Evolutionary conservation across 139 green algal genomes (phyloP).

Genomic region (Volvox africanus): DNA sequence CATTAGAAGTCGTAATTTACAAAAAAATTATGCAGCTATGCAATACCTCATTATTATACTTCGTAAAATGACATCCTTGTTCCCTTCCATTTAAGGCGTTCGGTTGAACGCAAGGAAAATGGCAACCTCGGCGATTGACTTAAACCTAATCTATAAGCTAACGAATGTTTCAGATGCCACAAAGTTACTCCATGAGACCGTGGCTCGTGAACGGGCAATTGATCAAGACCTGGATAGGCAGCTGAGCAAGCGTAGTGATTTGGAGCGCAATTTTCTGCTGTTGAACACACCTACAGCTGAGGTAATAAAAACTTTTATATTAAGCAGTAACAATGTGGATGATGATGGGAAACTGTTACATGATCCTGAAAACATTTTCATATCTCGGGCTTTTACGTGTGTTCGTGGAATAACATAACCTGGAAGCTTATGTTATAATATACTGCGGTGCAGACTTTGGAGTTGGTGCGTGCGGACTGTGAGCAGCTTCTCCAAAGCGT

Average conservation of each 20-base stretch:
- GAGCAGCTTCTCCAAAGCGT: conserved; percentile 81
- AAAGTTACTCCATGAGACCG: conserved; percentile 83
- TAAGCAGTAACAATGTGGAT: too few relatives aligned
- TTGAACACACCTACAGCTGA: conserved; percentile 74
- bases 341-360: background rate
- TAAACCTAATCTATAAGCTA: conserved; percentile 61
- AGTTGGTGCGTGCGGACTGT: conserved; percentile 83
- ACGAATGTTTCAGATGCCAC: conserved; percentile 80
- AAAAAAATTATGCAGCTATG: too few relatives aligned
- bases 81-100: too few relatives aligned
- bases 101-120: conserved; percentile 6
- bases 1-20: too few relatives aligned
- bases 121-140: background rate
- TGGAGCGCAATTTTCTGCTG: conserved; percentile 74
- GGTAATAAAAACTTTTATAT: conserved; percentile 51
- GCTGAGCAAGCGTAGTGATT: conserved; percentile 61
- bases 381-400: too few relatives aligned
- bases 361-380: background rate
- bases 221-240: conserved; percentile 83
- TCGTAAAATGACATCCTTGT: too few relatives aligned
- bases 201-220: conserved; percentile 83
- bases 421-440: too few relatives aligned
- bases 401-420: too few relatives aligned
- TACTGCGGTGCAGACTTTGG: conserved; percentile 71
- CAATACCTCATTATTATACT: too few relatives aligned